Evolutionary conservation across 2,329 filamentous ascomycete species (phyloP), one percentile per base, ranked within the genome.

Genomic region (Fusarium ramigenum): DNA sequence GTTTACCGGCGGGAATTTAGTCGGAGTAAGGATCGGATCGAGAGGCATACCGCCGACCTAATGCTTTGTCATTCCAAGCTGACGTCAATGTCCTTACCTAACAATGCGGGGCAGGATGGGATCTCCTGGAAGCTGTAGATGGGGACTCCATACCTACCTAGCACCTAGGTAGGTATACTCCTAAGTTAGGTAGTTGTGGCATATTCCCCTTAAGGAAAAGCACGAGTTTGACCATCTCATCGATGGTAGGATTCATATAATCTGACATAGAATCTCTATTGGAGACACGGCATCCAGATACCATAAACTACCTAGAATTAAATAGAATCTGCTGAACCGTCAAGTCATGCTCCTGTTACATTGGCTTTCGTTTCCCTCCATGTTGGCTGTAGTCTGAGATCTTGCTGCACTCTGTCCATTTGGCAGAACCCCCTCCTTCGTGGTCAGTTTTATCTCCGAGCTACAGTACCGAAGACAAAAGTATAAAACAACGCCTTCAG

Each of bases 21-120:
- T 74, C 71, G 71, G 71, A 56, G 39, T 66, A 72, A 58, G 30
- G 39, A 59, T 73, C 71, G 66, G 71, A 64, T 32, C 36, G 46
- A 37, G 37, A 23, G 21, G 34, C 19, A 61, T 74, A 59, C 40
- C 61, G 43, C 57, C 70, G 61, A 46, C 39, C 16, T 39, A 21
- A 42, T 64, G 46, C 37, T 39, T 57, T 56, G 58, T 47, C 56
- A 71, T 49, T 44, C 21, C 19, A 9, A 56, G 54, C 44, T 72
- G 63, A 58, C 46, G 46, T 69, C 42, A 63, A 52, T 43, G 32
- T 21, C 44, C 44, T 30, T 47, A 47, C 44, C 44, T 47, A 47
- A 47, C 44, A 47, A 19, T 54, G 50, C 36, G 50, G 50, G 50
- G 50, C 32, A 36, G 49, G n/a, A 25, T 36, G 19, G 49, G 32